These are phyloP conservation scores for Protomyces pachydermus DNA, from an alignment of 1,139 yeast species.

Conservation along the genomic window DNA sequence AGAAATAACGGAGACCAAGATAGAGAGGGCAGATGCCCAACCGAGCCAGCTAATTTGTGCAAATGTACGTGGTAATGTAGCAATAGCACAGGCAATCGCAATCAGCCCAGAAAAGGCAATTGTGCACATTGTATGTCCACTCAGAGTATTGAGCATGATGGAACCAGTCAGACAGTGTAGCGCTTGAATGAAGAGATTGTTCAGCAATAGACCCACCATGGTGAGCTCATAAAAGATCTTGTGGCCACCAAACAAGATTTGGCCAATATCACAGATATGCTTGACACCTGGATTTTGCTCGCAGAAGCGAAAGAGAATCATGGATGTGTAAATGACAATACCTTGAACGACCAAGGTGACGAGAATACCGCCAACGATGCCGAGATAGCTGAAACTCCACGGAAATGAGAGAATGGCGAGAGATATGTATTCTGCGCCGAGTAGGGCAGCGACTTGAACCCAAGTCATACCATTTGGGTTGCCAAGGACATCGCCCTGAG, in stretches of 20 bases:
- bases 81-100: conserved; percentile 45
- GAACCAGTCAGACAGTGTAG: conserved; percentile 58
- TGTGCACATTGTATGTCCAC: conserved; percentile 51
- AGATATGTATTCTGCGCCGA: conserved; percentile 58
- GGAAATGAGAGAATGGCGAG: conserved; percentile 62
- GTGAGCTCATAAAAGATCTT: conserved; percentile 56
- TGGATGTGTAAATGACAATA: conserved; percentile 53
- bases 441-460: conserved; percentile 55
- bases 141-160: conserved; percentile 54
- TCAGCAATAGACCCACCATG: conserved; percentile 51
- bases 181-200: conserved; percentile 55
- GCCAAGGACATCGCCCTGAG: conserved; percentile 20
- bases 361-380: conserved; percentile 55
- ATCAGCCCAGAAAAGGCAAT: conserved; percentile 50
- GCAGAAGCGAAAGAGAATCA: conserved; percentile 53
- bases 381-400: conserved; percentile 54
- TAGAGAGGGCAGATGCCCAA: conserved; percentile 48
- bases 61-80: conserved; percentile 48
- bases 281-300: conserved; percentile 50
- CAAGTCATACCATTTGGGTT: conserved; percentile 40
- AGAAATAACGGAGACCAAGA: conserved; percentile 53
- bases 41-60: conserved; percentile 49
- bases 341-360: conserved; percentile 49
- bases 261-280: conserved; percentile 58
- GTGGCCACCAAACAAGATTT: conserved; percentile 51